Conservation (phyloP, 2,329 filamentous ascomycete species). For the Zelopaecilomyces penicillatus region DNA sequence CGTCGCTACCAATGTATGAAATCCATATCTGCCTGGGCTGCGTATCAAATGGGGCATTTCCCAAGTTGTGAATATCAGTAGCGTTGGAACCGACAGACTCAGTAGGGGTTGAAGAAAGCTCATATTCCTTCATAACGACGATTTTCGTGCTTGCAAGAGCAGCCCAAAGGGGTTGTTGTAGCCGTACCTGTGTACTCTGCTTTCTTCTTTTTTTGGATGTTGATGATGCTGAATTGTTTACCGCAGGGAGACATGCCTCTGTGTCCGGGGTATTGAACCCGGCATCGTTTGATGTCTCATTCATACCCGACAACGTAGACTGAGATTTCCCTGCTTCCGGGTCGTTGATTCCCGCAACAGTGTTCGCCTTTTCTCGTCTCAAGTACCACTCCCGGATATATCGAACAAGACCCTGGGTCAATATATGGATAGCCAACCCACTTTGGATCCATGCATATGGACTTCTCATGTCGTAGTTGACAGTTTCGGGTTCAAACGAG, state of each 20-base stretch:
- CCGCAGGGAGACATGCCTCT: constrained; percentile 30
- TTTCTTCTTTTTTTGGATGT: constrained; percentile 77
- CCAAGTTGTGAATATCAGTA: constrained; percentile 69
- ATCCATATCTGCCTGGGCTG: constrained; percentile 72
- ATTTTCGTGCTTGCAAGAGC: constrained; percentile 94
- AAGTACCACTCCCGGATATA: constrained; percentile 63
- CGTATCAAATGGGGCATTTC: constrained; percentile 63
- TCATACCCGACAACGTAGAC: constrained; percentile 23
- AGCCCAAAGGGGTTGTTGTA: constrained; percentile 88
- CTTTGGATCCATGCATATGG: constrained; percentile 60
- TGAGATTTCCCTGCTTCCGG: constrained; percentile 53
- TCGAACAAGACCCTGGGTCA: constrained; percentile 64
- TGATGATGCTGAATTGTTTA: constrained; percentile 35
- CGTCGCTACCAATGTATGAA: constrained; percentile 68
- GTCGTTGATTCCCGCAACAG: constrained; percentile 42
- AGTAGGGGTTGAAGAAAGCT: constrained; percentile 67
- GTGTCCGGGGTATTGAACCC: constrained; percentile 46
- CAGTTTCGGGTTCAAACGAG: constrained; percentile 32
- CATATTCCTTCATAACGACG: constrained; percentile 85
- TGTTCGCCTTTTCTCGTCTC: constrained; percentile 48
- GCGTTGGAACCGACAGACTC: constrained; percentile 67
- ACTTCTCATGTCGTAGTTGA: constrained; percentile 47
- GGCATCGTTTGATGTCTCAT: constrained; percentile 11
- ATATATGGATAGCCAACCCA: constrained; percentile 64
- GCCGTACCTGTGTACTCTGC: constrained; percentile 82